Base-by-base conservation (phyloP, 1,284 basidiomycete species). In the Bondarzewia mesenterica region DNA sequence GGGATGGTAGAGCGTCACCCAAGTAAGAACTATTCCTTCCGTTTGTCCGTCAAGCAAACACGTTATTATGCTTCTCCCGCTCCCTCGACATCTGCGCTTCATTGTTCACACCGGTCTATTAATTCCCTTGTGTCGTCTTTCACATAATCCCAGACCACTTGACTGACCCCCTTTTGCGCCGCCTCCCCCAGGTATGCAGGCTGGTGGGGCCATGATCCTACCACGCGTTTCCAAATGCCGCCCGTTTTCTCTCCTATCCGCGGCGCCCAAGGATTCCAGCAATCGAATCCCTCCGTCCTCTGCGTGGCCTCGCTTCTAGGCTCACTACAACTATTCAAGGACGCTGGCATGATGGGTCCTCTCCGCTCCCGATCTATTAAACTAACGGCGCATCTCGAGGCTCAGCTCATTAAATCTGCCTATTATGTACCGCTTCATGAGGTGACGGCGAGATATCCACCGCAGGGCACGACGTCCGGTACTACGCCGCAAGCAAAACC, bases 141-240 rank as follows among this genome's bases (percentile, higher is more conserved):
- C 45, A 48, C 51, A 50, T n/a, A n/a, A n/a, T n/a, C n/a, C n/a
- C n/a, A n/a, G n/a, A n/a, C n/a, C n/a, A n/a, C n/a, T n/a, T n/a
- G n/a, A n/a, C n/a, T n/a, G n/a, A n/a, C n/a, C n/a, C n/a, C n/a
- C n/a, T n/a, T n/a, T n/a, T n/a, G n/a, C 57, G 41, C 48, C 47
- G 48, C 51, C 54, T 54, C 52, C 45, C 23, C 23, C 58, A 92
- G 94, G 60, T 83, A 85, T 50, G 86, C 93, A 20, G 95, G 96
- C 29, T 99, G 95, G 95, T 99, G 93, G 92, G 95, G 96, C 42
- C 93, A 98, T 64, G 82, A 93, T 60, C 75, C 82, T 20, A 63
- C 71, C 50, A 94, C 91, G 35, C 85, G 96, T 36, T 99, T 99
- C 72, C 72, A 81, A 50, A 98, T 98, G 95, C 85, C 85, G 15